A percentile compares a stretch with the other conserved stretches of the same genome.
These are phyloP conservation scores for Boehmeria nivea DNA, from an alignment of 306 rosid species.

Conservation along the genomic window DNA sequence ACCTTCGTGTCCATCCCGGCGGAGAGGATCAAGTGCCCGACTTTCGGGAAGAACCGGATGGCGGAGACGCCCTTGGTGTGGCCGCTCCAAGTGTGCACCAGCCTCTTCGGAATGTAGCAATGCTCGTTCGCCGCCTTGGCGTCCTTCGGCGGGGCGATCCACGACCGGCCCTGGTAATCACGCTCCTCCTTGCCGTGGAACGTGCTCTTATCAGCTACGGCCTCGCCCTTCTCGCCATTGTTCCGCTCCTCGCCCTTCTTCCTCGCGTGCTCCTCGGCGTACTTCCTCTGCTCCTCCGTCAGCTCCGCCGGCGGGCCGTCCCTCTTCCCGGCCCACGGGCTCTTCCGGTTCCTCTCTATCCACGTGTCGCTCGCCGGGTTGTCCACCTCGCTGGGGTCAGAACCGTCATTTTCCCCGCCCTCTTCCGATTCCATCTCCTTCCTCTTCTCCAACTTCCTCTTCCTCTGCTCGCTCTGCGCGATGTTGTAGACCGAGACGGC, in stretches of 20 bases:
- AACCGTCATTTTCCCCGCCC: conserved; percentile 20
- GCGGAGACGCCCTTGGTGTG: conserved; percentile 95
- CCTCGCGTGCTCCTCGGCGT: conserved; percentile 85
- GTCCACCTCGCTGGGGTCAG: conserved; percentile 37
- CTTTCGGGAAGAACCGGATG: conserved; percentile 81
- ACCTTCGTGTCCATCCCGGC: conserved; percentile 92
- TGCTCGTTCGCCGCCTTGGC: conserved; percentile 86
- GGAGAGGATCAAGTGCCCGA: conserved; percentile 84
- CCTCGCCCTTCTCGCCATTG: conserved; percentile 72
- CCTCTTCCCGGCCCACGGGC: conserved; percentile 95
- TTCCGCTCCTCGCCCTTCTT: conserved; percentile 90
- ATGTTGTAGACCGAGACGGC: conserved; percentile 73
- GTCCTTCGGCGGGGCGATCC: conserved; percentile 92
- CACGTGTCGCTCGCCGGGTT: conserved; percentile 74
- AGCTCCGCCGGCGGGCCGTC: conserved; percentile 68
- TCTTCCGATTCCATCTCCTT: conserved; percentile 41
- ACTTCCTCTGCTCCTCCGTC: conserved; percentile 87
- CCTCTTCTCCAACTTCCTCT: conserved; percentile 52
- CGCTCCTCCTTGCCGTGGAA: conserved; percentile 93
- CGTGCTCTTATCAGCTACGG: conserved; percentile 66
- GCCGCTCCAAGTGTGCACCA: conserved; percentile 99
- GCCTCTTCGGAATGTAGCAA: conserved; percentile 90
- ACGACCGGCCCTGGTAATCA: conserved; percentile 97
- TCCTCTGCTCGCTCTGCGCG: conserved; percentile 76
- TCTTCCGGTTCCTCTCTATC: conserved; percentile 82